phyloP scores from a whole-genome alignment of 305 asterid species.

The Fraxinus angustifolia region DNA sequence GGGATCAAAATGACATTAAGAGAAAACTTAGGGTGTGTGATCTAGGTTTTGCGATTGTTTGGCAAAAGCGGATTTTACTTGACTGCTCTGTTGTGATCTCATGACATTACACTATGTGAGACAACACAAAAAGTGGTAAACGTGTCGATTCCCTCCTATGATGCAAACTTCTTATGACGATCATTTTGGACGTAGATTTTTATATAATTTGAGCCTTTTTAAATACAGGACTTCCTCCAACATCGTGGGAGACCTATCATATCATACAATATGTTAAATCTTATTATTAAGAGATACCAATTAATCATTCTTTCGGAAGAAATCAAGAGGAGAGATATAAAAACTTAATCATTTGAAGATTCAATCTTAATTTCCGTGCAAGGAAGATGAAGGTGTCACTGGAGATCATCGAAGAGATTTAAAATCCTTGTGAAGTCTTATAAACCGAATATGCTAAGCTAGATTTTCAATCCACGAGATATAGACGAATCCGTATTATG shows the following conservation, averaged over 20 bases:
- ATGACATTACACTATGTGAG: too few species aligned
- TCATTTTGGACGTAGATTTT: neutral
- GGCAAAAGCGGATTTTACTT: too few species aligned
- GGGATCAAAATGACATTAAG: neutral
- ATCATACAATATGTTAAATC: neutral
- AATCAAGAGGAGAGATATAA: neutral
- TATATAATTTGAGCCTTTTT: neutral
- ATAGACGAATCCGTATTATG: neutral
- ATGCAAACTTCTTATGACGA: neutral
- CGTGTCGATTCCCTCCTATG: neutral
- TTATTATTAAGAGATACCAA: neutral
- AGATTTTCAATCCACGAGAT: neutral
- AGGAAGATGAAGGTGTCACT: neutral
- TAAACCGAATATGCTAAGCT: neutral
- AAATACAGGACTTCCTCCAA: neutral
- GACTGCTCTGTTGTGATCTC: too few species aligned
- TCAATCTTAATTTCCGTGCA: too few species aligned
- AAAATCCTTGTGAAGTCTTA: neutral
- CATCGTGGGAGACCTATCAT: neutral
- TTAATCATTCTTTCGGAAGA: neutral
- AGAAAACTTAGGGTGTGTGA: neutral
- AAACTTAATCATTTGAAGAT: neutral
- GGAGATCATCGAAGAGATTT: neutral
- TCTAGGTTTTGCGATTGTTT: neutral
- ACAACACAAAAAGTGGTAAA: neutral